Evolutionary conservation across 352 stramenopile genomes (phyloP).

Genomic region (Globisporangium heterothallicum): DNA sequence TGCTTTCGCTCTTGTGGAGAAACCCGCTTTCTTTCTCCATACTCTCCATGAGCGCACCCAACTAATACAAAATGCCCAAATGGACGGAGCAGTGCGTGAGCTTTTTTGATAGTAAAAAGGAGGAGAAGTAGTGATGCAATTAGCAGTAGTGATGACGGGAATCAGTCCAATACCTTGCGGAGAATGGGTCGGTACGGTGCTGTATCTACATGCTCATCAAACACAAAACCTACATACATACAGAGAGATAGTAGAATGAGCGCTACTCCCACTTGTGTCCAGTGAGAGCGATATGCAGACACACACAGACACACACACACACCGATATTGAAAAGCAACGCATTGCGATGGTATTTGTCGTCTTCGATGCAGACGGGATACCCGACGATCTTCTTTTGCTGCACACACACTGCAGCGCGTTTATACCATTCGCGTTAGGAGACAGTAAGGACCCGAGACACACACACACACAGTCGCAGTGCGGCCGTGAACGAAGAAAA

Average conservation of each 20-base stretch:
- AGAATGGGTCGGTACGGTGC: constrained; percentile 80
- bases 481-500: neutral
- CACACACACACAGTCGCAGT: neutral
- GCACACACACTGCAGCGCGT: constrained; percentile 45
- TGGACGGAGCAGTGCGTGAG: too few species aligned
- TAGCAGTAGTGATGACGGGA: too few species aligned
- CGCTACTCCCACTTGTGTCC: neutral
- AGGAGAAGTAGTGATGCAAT: too few species aligned
- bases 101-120: too few species aligned
- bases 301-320: neutral
- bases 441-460: neutral
- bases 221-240: constrained; percentile 62
- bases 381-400: constrained; percentile 81
- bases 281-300: neutral
- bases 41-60: constrained; percentile 75
- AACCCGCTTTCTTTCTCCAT: constrained; percentile 89
- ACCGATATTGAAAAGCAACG: constrained; percentile 87
- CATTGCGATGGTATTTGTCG: constrained; percentile 88
- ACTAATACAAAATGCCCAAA: too few species aligned
- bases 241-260: neutral
- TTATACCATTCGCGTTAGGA: neutral
- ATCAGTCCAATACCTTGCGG: constrained; percentile 71
- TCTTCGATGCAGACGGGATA: constrained; percentile 87
- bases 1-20: constrained; percentile 58
- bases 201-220: constrained; percentile 67